These are phyloP conservation scores for Pneumocystis oryctolagi DNA, from an alignment of 1,139 yeast species.

Conservation along the genomic window DNA sequence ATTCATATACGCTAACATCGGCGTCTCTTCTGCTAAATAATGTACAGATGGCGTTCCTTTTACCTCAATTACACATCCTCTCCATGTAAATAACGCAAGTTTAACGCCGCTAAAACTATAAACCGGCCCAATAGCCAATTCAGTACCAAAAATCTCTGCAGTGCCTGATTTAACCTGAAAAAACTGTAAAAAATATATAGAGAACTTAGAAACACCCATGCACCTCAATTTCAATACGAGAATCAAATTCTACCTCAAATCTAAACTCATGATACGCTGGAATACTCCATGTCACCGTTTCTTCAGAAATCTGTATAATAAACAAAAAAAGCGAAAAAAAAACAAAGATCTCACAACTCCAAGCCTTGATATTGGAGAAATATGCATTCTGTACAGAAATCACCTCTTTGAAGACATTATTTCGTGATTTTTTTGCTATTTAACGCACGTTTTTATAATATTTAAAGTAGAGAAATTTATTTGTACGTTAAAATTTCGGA, in stretches of 20 bases:
- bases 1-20: slow-evolving; percentile 48
- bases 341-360: neutral
- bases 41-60: slow-evolving; percentile 35
- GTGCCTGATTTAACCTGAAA: slow-evolving; percentile 37
- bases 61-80: slow-evolving; percentile 37
- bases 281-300: neutral
- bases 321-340: neutral
- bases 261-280: slow-evolving; percentile 49
- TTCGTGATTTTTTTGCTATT: neutral
- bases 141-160: slow-evolving; percentile 89
- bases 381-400: neutral
- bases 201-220: neutral
- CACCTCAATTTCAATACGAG: slow-evolving; percentile 42
- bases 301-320: neutral
- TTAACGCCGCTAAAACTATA: slow-evolving; percentile 45
- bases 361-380: neutral
- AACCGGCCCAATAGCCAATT: slow-evolving; percentile 57
- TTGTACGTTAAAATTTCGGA: too few species aligned
- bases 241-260: slow-evolving; percentile 52
- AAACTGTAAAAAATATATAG: neutral
- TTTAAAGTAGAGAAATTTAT: neutral
- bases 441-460: neutral
- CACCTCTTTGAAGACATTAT: neutral
- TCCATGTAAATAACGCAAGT: slow-evolving; percentile 45
- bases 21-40: slow-evolving; percentile 56